These are phyloP conservation scores for Raddia distichophylla DNA, from an alignment of 176 grass and related monocot species.

Conservation along the genomic window DNA sequence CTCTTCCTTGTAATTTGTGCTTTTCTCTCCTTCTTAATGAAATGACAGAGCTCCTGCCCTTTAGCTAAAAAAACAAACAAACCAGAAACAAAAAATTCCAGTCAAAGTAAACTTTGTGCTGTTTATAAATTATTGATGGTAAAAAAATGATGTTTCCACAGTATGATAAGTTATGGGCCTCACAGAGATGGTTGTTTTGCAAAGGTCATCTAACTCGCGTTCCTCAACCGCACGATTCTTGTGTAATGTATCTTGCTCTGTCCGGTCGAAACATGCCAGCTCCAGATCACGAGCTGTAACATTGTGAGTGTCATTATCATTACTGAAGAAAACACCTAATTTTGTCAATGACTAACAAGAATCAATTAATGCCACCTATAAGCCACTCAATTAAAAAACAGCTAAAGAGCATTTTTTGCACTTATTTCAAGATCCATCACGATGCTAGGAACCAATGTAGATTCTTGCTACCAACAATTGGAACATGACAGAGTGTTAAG, in stretches of 20 bases:
- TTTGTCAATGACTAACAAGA: background rate
- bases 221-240: background rate
- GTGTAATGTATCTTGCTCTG: constrained; percentile 20
- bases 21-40: too few species aligned
- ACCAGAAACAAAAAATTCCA: background rate
- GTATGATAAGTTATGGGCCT: background rate
- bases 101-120: background rate
- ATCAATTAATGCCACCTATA: constrained; percentile 33
- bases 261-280: constrained; percentile 27
- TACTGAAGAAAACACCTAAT: background rate
- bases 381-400: constrained; percentile 17
- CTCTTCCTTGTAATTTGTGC: too few species aligned
- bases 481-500: constrained; percentile 38
- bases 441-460: constrained; percentile 20
- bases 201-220: background rate
- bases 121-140: background rate
- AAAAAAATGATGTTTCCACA: background rate
- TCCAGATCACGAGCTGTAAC: background rate
- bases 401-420: constrained; percentile 2
- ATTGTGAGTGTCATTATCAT: background rate
- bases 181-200: constrained; percentile 2
- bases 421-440: constrained; percentile 9
- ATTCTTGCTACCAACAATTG: constrained; percentile 43
- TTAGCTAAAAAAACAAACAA: too few species aligned
- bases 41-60: too few species aligned